Conservation (phyloP, 805 yeast species). For the Saccharomyces cerevisiae region DNA sequence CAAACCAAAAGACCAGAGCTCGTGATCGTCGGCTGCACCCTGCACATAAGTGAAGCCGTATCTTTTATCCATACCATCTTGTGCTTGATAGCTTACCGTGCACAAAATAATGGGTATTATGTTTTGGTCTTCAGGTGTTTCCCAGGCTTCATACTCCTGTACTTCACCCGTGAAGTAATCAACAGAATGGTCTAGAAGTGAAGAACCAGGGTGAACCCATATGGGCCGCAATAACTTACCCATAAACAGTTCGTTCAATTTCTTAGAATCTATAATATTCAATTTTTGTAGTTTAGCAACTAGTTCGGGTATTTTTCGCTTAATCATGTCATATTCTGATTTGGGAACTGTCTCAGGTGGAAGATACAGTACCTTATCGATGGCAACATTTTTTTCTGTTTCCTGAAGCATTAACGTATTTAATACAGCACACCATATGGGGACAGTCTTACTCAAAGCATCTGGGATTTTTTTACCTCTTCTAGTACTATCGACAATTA, state of each 20-base stretch:
- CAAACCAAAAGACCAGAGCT: conserved; percentile 62
- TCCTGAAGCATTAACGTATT: conserved; percentile 44
- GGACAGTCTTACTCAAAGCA: conserved; percentile 76
- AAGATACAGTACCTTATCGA: conserved; percentile 35
- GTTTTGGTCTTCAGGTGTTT: conserved; percentile 27
- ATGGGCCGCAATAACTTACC: conserved; percentile 52
- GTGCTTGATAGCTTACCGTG: conserved; percentile 55
- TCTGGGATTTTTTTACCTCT: conserved; percentile 83
- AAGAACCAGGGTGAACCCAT: conserved; percentile 58
- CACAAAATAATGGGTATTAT: conserved; percentile 43
- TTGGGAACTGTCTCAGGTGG: conserved; percentile 48
- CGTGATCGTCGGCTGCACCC: conserved; percentile 95
- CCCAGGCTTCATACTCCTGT: conserved; percentile 23
- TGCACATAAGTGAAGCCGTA: conserved; percentile 61
- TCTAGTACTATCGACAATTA: conserved; percentile 77
- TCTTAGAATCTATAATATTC: conserved; percentile 32
- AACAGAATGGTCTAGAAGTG: conserved; percentile 13
- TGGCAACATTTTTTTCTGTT: conserved; percentile 3
- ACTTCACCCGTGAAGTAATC: conserved; percentile 29
- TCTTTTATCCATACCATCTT: conserved; percentile 46
- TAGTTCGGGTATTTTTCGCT: conserved; percentile 39
- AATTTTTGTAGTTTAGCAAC: conserved; percentile 37
- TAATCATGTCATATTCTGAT: conserved; percentile 50
- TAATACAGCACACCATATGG: conserved; percentile 84
- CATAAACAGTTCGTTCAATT: conserved; percentile 27